Base-by-base conservation (phyloP, 345 rosid genomes). In the Mercurialis annua region DNA sequence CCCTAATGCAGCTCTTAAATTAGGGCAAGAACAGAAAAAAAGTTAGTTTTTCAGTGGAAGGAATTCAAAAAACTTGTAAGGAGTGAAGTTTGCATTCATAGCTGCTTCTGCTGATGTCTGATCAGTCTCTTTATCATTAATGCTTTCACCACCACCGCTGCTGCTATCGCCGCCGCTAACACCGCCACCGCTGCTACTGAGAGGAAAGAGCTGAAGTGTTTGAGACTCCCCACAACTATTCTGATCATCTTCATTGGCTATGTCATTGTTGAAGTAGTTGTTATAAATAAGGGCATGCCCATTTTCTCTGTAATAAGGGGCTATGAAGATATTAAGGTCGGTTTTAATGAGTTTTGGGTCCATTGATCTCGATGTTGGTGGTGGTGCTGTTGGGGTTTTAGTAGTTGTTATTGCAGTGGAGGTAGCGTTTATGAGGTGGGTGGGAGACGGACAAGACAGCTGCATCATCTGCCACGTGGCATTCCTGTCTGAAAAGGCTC, bases 131-230 rank as follows among this genome's bases (percentile, higher is more conserved):
- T 73, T 79, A 42, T 66, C 80, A 46, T 58, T 62, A 72, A 43
- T 75, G 73, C 65, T 69, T 47, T 59, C 67, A n/a, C 49, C 58
- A 29, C 48, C 60, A 40, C 59, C 81, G 26, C 62, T 79, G 17
- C 50, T 56, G 38, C 56, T 51, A 26, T 33, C 24, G 9, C 71
- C 73, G 58, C 82, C 82, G 7, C 80, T 70, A 43, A 86, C 80
- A 20, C 50, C 62, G 38, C 56, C 58, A 26, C 43, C 24, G 9
- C 71, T 74, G 58, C 82, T 83, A 10, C 80, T 70, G 40, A 86
- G 74, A 65, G 97, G 97, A 65, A 90, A 90, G 18, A 90, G 76
- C 51, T 88, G 82, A 55, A 90, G 94, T 62, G 94, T 88, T 36
- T 80, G 92, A 52, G 84, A 78, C 24, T 77, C 84, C 65, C 74